Evolutionary conservation across 371 early-diverging fungal species (phyloP), one percentile per base, ranked within the genome.

Genomic region (Mortierella polycephala): DNA sequence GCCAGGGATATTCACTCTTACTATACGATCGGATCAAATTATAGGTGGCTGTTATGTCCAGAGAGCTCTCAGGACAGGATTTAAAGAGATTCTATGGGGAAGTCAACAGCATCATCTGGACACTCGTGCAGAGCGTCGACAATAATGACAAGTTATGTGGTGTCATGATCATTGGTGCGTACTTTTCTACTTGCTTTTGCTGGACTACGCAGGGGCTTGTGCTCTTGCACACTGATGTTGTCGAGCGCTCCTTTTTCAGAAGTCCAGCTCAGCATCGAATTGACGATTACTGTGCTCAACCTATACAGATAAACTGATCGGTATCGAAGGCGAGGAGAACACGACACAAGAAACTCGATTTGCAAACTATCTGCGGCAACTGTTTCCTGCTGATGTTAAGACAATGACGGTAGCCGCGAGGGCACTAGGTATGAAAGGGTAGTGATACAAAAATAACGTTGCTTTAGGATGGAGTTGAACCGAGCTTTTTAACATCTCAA

Each of bases 301-400:
- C 30, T 30, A 30, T 30, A 30, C 30, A 95, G 96, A 96, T 79
- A 88, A 89, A 57, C 81, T 97, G 58, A 94, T 96, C 60, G 96
- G 94, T 44, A 86, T 95, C 40, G 95, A 95, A 63, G 88, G 89
- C 23, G 95, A 96, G 71, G 93, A 95, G 63, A 94, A 93, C 81
- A 91, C 95, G n/a, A 91, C 88, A 49, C 91, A 92, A 72, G 82
- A 89, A 39, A 88, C 91, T 5, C 90, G 96, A 45, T 96, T 94
- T 69, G 92, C 95, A 23, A 95, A 94, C 75, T 96, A 95, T 70
- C 81, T 97, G 51, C 88, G 93, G n/a, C 89, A 87, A 47, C 89
- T 95, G 42, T 85, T 97, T 54, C 96, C 95, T 0, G 91, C 94
- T 60, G 96, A 96, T 80, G 90, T 91, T 39, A 91, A 91, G 74